Conservation (phyloP, 164 flowering plant species). For the Litsea cubeba region DNA sequence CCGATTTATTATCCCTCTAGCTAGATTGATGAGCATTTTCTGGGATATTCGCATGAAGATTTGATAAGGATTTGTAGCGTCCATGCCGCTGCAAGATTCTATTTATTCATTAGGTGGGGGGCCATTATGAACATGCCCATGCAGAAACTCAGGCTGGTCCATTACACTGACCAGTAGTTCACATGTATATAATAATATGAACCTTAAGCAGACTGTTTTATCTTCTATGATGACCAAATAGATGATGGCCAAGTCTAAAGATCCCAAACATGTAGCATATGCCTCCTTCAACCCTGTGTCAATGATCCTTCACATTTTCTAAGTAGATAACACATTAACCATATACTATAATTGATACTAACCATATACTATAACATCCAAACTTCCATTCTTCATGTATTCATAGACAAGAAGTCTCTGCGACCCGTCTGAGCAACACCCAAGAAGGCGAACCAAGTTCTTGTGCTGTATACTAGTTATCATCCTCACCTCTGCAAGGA, state of each 20-base stretch:
- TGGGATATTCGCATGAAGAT: background rate
- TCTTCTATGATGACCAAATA: no score
- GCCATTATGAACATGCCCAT: background rate
- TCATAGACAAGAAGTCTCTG: conserved; percentile 65
- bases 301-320: no score
- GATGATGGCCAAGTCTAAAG: no score
- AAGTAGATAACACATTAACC: background rate
- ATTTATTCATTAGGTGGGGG: background rate
- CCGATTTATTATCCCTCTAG: background rate
- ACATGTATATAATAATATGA: no score
- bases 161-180: no score
- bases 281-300: no score
- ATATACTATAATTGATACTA: background rate
- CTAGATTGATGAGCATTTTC: background rate
- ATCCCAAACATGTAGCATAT: no score
- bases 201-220: no score
- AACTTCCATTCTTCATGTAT: conserved; percentile 68
- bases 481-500: conserved; percentile 60
- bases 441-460: conserved; percentile 70
- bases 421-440: conserved; percentile 68
- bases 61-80: background rate
- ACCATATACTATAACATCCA: conserved; percentile 62
- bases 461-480: conserved; percentile 78
- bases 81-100: background rate
- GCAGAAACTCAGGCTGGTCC: background rate